Percentiles rank a stretch among this genome's conserved stretches.
phyloP scores from a whole-genome alignment of 1,284 basidiomycete species.

The Ustilago shanxiensis region DNA sequence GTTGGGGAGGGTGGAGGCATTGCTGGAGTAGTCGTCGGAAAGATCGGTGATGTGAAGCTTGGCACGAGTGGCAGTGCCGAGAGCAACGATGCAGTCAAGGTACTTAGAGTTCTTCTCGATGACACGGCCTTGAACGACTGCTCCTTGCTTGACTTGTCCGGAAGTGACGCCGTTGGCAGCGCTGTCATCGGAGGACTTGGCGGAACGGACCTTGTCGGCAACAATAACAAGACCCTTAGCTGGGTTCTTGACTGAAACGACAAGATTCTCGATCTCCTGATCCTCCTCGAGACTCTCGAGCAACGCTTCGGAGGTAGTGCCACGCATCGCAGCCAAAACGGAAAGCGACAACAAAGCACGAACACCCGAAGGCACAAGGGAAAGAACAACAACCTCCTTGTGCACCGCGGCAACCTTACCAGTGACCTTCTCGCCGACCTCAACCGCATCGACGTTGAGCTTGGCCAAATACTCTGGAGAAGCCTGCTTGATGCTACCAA shows the following conservation, averaged over 20 bases:
- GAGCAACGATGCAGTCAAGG: constrained; percentile 47
- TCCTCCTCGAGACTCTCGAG: constrained; percentile 78
- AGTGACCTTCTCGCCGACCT: constrained; percentile 63
- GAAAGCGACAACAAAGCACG: constrained; percentile 86
- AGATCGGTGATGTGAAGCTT: constrained; percentile 76
- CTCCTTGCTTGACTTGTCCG: constrained; percentile 38
- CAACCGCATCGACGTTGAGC: constrained; percentile 64
- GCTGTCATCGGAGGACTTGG: constrained; percentile 3
- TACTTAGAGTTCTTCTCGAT: constrained; percentile 42
- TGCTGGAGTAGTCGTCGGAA: constrained; percentile 78
- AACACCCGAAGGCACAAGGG: constrained; percentile 74
- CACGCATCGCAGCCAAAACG: constrained; percentile 86
- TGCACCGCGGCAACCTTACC: constrained; percentile 64
- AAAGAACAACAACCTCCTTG: constrained; percentile 65
- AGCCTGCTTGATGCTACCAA: constrained; percentile 89
- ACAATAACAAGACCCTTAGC: constrained; percentile 86
- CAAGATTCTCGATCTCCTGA: constrained; percentile 81
- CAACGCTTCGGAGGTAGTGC: constrained; percentile 79
- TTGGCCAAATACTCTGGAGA: constrained; percentile 58
- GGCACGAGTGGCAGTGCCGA: constrained; percentile 47
- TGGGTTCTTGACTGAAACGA: constrained; percentile 88
- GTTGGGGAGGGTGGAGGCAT: constrained; percentile 75
- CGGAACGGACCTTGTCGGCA: constrained; percentile 46
- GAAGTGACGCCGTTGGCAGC: constrained; percentile 15
- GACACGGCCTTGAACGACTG: constrained; percentile 48